These are phyloP conservation scores for Periconia digitata DNA, from an alignment of 2,329 filamentous ascomycete genomes.

Conservation along the genomic window DNA sequence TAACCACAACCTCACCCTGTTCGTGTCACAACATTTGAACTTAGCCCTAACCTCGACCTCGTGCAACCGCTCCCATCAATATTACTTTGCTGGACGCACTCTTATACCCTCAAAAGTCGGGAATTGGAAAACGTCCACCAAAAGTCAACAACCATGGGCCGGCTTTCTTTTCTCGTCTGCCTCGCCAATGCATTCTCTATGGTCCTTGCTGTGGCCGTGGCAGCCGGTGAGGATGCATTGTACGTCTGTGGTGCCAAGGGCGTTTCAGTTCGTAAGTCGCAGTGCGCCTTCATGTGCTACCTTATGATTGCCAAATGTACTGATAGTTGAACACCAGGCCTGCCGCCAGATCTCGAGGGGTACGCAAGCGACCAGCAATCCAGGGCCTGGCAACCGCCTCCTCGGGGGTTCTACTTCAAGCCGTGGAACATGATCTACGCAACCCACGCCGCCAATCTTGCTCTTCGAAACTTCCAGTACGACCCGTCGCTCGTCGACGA, in stretches of 20 bases:
- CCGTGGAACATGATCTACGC: constrained; percentile 21
- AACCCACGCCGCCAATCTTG: constrained; percentile 11
- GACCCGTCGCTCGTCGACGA: constrained; percentile 15
- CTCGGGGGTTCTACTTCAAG: constrained; percentile 16
- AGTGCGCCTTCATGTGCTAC: not conserved
- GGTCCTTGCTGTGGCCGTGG: not conserved
- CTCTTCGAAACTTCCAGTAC: constrained; percentile 19
- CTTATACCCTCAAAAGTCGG: too few relatives aligned
- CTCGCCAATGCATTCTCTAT: not conserved
- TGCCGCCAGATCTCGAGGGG: not conserved
- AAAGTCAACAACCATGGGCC: not conserved
- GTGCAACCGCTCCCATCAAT: too few relatives aligned
- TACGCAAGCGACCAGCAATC: not conserved
- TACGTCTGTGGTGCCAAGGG: not conserved
- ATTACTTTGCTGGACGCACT: not conserved
- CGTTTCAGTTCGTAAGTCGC: not conserved
- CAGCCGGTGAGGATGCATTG: not conserved
- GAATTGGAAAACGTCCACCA: too few relatives aligned
- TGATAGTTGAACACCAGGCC: not conserved
- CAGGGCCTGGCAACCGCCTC: constrained; percentile 8
- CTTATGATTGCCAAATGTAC: not conserved
- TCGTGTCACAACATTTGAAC: too few relatives aligned
- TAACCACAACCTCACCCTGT: too few relatives aligned
- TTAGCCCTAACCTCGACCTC: too few relatives aligned
- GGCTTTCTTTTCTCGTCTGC: not conserved